A percentile compares a stretch with the other conserved stretches of the same genome.
These are phyloP conservation scores for Annulohypoxylon nitens DNA, from an alignment of 495 filamentous ascomycete genomes.

Conservation along the genomic window DNA sequence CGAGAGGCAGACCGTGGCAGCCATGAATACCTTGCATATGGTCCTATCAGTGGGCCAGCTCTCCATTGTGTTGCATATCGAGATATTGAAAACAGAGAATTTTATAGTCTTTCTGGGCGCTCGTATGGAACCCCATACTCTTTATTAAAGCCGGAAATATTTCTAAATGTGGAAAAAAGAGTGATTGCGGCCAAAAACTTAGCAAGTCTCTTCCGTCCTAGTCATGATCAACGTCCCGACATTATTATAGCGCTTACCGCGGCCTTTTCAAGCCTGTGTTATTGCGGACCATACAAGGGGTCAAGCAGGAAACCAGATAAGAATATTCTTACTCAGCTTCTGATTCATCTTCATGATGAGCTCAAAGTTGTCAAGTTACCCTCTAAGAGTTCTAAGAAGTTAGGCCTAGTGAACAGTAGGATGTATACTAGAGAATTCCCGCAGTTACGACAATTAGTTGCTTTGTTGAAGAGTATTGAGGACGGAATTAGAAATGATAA, in stretches of 20 bases:
- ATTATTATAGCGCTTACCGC: constrained; percentile 25
- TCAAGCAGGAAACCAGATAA: too few species aligned
- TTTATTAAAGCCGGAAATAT: background rate
- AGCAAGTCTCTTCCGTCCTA: constrained; percentile 4
- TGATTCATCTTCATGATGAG: constrained; percentile 5
- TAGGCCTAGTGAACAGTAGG: background rate
- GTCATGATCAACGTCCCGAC: constrained; percentile 9
- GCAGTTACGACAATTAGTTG: constrained; percentile 5
- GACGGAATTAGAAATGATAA: background rate
- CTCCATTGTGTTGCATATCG: constrained; percentile 4
- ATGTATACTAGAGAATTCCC: background rate
- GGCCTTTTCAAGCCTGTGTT: constrained; percentile 6
- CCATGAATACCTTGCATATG: constrained; percentile 19
- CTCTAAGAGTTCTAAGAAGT: background rate
- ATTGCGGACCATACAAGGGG: background rate
- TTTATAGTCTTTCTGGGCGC: background rate
- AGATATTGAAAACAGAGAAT: background rate
- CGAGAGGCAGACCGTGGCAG: too few species aligned
- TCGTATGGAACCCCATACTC: background rate
- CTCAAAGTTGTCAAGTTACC: background rate
- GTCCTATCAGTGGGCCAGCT: constrained; percentile 15
- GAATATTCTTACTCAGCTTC: background rate
- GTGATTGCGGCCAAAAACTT: constrained; percentile 11
- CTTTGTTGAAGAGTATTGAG: background rate
- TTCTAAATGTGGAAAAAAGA: background rate